Conservation (phyloP, 768 basidiomycete genomes). For the Termitomyces sp. region DNA sequence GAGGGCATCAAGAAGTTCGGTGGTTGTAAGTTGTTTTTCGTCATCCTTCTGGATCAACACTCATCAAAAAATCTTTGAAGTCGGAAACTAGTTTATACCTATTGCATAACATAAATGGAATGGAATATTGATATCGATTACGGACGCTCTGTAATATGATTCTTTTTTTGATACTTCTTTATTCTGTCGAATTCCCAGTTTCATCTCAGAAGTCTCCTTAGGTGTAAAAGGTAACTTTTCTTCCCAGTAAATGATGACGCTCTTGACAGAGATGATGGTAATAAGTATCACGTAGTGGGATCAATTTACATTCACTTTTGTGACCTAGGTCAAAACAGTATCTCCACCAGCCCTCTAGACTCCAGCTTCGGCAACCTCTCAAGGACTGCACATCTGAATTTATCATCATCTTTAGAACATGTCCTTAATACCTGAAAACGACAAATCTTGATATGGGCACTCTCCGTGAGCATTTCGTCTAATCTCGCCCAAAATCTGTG, state of each 20-base stretch:
- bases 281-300: no score
- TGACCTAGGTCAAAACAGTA: background rate
- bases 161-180: background rate
- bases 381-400: background rate
- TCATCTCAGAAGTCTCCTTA: no score
- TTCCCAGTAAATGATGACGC: no score
- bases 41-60: background rate
- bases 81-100: background rate
- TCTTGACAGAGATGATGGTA: no score
- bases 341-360: background rate
- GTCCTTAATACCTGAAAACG: background rate
- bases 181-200: no score
- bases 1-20: constrained; percentile 32
- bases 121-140: background rate
- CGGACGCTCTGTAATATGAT: background rate
- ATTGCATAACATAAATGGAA: background rate
- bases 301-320: no score
- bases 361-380: background rate
- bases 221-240: no score
- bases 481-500: background rate
- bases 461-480: background rate
- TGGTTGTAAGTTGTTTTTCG: constrained; percentile 12
- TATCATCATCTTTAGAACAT: background rate
- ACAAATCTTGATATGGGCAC: background rate
- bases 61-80: background rate